phyloP scores from a whole-genome alignment of 768 basidiomycete species.

The Pilatotrama ljubarskyi region DNA sequence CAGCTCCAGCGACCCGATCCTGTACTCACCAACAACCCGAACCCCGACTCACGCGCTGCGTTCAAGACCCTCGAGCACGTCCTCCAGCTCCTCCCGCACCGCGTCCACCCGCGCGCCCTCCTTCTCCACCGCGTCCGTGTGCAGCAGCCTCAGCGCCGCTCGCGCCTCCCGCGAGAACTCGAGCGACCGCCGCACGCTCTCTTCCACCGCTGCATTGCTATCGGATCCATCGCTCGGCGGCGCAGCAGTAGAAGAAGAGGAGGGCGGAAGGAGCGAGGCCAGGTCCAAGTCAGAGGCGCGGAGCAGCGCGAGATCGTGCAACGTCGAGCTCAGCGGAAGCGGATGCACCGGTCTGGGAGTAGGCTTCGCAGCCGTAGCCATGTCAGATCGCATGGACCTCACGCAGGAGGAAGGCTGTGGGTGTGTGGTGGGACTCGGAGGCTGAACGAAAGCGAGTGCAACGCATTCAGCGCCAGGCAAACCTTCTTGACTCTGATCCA shows the following conservation, averaged over 20 bases:
- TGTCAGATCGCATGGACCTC: too few species aligned
- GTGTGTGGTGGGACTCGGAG: too few species aligned
- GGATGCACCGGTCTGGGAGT: conserved; percentile 40
- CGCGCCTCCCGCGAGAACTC: conserved; percentile 61
- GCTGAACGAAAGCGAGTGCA: too few species aligned
- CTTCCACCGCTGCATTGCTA: conserved; percentile 29
- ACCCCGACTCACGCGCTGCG: background rate
- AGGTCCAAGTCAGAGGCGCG: conserved; percentile 56
- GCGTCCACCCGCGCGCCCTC: conserved; percentile 58
- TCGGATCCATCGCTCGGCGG: conserved; percentile 1
- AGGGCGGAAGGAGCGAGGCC: conserved; percentile 30
- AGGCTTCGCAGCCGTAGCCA: conserved; percentile 19
- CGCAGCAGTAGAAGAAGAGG: background rate
- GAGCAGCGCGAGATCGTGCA: conserved; percentile 73
- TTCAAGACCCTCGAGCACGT: conserved; percentile 41
- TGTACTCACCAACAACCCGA: background rate
- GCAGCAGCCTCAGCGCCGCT: conserved; percentile 52
- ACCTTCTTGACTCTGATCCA: too few species aligned
- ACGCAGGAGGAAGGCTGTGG: too few species aligned
- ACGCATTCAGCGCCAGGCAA: too few species aligned
- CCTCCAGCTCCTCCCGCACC: conserved; percentile 55
- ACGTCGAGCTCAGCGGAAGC: conserved; percentile 56
- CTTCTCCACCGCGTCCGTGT: conserved; percentile 51
- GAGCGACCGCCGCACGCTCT: conserved; percentile 52
- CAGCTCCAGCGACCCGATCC: too few species aligned